Evolutionary conservation across 2,329 filamentous ascomycete genomes (phyloP).

Genomic region (Scopulariopsis brevicaulis): DNA sequence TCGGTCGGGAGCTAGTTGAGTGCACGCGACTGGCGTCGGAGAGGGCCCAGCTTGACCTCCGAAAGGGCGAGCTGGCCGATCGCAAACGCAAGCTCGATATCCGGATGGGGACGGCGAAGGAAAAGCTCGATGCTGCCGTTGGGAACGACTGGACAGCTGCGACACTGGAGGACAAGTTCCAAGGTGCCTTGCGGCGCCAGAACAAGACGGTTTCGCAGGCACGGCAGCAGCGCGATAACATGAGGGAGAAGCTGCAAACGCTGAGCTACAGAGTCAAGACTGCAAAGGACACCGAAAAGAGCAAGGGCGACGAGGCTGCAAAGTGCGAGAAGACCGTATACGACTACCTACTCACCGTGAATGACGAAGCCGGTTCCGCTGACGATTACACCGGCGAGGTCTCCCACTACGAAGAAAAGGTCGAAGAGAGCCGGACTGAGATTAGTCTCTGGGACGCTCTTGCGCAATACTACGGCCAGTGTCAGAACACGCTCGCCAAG

Average conservation of each 20-base stretch:
- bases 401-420: slow-evolving; percentile 40
- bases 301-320: slow-evolving; percentile 50
- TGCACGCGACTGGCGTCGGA: slow-evolving; percentile 73
- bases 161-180: slow-evolving; percentile 60
- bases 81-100: slow-evolving; percentile 66
- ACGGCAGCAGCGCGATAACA: slow-evolving; percentile 58
- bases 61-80: slow-evolving; percentile 69
- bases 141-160: slow-evolving; percentile 56
- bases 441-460: slow-evolving; percentile 58
- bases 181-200: slow-evolving; percentile 48
- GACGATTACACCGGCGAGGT: slow-evolving; percentile 44
- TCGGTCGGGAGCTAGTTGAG: slow-evolving; percentile 73
- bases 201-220: slow-evolving; percentile 47
- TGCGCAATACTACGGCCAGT: slow-evolving; percentile 60
- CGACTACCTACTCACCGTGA: slow-evolving; percentile 30
- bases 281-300: slow-evolving; percentile 50
- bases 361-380: slow-evolving; percentile 28
- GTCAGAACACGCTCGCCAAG: slow-evolving; percentile 51
- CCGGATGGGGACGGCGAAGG: slow-evolving; percentile 61
- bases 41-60: slow-evolving; percentile 70
- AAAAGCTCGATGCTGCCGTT: slow-evolving; percentile 56
- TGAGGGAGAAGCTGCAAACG: slow-evolving; percentile 63
- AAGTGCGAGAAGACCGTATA: slow-evolving; percentile 47
- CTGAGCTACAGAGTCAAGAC: slow-evolving; percentile 62
- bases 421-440: slow-evolving; percentile 51